Conservation (phyloP, 257 asterid genomes). For the Solanum pinnatisectum region DNA sequence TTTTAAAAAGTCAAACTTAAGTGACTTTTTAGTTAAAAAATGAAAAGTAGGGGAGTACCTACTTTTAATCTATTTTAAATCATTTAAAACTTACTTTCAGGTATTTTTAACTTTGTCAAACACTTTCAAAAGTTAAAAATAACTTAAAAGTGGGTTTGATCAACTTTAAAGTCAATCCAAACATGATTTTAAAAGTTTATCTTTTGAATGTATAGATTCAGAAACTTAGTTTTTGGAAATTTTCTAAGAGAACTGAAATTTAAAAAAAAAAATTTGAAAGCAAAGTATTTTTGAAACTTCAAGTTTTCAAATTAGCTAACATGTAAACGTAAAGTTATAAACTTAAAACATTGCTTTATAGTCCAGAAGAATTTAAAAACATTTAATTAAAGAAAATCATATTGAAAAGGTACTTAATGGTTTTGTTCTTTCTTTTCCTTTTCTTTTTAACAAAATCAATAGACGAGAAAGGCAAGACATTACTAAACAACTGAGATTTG, state of each 20-base stretch:
- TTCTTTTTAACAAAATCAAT: background rate
- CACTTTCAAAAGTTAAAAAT: too few relatives aligned
- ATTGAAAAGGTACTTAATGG: background rate
- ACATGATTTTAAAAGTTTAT: background rate
- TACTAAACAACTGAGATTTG: background rate
- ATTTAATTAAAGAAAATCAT: background rate
- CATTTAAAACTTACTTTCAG: too few relatives aligned
- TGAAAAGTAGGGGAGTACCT: too few relatives aligned
- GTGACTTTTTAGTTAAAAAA: too few relatives aligned
- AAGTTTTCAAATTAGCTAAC: background rate
- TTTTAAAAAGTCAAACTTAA: too few relatives aligned
- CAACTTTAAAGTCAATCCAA: too few relatives aligned
- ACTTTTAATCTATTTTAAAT: too few relatives aligned
- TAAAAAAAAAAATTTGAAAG: background rate
- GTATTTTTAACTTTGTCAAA: too few relatives aligned
- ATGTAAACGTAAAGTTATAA: background rate
- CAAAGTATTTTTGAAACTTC: background rate
- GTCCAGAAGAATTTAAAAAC: background rate
- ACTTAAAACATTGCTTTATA: background rate
- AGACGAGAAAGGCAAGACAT: background rate
- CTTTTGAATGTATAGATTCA: background rate
- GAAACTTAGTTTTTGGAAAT: background rate
- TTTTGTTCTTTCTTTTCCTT: background rate
- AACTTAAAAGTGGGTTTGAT: too few relatives aligned
- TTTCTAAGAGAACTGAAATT: background rate